Percentiles rank a stretch among this genome's conserved stretches.
Evolutionary conservation across 176 grass and related monocot species (phyloP).

Genomic region (Lolium rigidum): DNA sequence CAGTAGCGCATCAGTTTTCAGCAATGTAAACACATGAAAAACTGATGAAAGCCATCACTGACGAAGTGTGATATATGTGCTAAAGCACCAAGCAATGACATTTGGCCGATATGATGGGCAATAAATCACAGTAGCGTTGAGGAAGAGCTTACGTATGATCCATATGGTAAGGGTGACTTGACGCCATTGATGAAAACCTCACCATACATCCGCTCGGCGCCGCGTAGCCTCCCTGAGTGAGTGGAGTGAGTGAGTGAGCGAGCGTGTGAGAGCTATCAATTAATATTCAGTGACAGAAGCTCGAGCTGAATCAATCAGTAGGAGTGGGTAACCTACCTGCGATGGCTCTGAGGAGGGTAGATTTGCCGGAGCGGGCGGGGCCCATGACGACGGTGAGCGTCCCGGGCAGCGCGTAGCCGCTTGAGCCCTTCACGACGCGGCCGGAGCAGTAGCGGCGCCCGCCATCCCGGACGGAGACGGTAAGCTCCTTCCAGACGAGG

Average conservation of each 20-base stretch:
- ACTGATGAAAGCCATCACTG: neutral
- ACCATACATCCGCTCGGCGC: conserved; percentile 70
- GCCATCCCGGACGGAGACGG: conserved; percentile 56
- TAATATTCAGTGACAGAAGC: neutral
- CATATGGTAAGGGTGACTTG: conserved; percentile 75
- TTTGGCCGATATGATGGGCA: neutral
- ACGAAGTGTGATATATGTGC: neutral
- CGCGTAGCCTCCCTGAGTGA: conserved; percentile 60
- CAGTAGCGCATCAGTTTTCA: neutral
- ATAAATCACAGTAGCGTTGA: neutral
- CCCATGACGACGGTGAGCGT: conserved; percentile 98
- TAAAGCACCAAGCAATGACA: neutral
- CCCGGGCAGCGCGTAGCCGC: conserved; percentile 81
- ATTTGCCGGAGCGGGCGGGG: conserved; percentile 85
- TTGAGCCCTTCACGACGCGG: conserved; percentile 83
- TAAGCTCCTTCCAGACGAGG: conserved; percentile 92
- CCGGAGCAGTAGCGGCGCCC: conserved; percentile 48
- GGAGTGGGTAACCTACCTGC: conserved; percentile 68
- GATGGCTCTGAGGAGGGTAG: conserved; percentile 83
- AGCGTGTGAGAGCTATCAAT: too few relatives aligned
- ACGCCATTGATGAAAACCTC: conserved; percentile 85
- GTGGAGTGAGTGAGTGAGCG: too few relatives aligned
- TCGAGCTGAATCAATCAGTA: neutral
- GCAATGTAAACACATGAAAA: neutral
- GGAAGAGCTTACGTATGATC: conserved; percentile 76